A percentile compares a stretch with the other conserved stretches of the same genome.
phyloP scores from a whole-genome alignment of 106 monocot genomes.

The Ottelia alismoides region DNA sequence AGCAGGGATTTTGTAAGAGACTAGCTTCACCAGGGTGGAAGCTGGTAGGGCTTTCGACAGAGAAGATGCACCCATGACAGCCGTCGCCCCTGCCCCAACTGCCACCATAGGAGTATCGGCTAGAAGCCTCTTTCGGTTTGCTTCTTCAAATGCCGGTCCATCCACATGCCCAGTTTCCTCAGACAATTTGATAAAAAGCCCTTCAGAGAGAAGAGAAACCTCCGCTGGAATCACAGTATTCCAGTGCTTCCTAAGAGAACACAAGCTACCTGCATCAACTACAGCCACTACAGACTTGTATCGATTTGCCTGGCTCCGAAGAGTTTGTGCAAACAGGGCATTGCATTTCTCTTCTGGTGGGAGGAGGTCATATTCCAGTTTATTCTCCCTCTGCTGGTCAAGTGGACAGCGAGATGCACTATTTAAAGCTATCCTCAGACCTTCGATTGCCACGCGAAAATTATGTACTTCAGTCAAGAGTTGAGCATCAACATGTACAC shows the following conservation, averaged over 20 bases:
- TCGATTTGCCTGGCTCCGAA: constrained; percentile 44
- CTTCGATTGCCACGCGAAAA: constrained; percentile 59
- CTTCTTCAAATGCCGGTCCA: constrained; percentile 2
- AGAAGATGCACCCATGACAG: constrained; percentile 66
- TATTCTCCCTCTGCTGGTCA: constrained; percentile 16
- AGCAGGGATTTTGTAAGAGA: constrained; percentile 26
- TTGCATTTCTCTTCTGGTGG: constrained; percentile 63
- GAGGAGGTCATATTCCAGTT: constrained; percentile 40
- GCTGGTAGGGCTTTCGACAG: constrained; percentile 58
- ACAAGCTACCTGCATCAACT: constrained; percentile 60
- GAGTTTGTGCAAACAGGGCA: constrained; percentile 45
- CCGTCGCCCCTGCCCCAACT: constrained; percentile 81
- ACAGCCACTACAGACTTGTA: constrained; percentile 73
- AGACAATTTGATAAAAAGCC: constrained; percentile 16
- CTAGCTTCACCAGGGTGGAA: constrained; percentile 53
- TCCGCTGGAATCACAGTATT: constrained; percentile 50
- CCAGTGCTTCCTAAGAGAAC: constrained; percentile 77
- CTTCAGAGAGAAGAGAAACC: constrained; percentile 27
- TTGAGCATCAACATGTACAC: constrained; percentile 29
- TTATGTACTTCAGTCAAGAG: constrained; percentile 38
- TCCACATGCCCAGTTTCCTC: constrained; percentile 11
- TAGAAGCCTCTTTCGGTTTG: constrained; percentile 28
- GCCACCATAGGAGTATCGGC: constrained; percentile 59
- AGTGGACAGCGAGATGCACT: constrained; percentile 34
- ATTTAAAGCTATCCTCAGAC: constrained; percentile 50